Conservation (phyloP, 805 yeast species). For the Kazachstania viticola region DNA sequence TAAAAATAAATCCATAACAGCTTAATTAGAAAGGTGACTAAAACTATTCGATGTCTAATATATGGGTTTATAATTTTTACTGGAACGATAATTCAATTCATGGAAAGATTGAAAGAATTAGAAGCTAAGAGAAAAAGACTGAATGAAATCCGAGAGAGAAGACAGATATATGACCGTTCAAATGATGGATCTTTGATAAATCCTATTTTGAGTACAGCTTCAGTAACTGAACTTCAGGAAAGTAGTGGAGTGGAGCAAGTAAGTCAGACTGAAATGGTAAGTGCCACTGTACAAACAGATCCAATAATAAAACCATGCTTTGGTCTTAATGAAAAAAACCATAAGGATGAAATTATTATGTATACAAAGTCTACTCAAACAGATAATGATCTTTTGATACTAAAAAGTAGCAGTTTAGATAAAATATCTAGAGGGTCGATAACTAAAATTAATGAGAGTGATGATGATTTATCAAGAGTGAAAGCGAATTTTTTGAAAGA, state of each 20-base stretch:
- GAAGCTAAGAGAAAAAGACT: constrained; percentile 42
- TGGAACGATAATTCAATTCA: too few species aligned
- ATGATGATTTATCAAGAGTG: background rate
- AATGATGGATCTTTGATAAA: too few species aligned
- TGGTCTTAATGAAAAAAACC: background rate
- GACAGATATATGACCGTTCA: constrained; percentile 23
- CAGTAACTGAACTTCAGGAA: too few species aligned
- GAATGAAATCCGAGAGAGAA: constrained; percentile 38
- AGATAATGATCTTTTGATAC: constrained; percentile 5
- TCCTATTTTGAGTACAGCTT: background rate
- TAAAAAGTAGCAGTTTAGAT: too few species aligned
- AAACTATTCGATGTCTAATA: background rate
- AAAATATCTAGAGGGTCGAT: too few species aligned
- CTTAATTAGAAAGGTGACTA: background rate
- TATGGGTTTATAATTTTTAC: too few species aligned
- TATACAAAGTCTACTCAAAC: constrained; percentile 20
- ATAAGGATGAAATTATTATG: constrained; percentile 7
- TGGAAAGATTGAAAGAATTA: constrained; percentile 30
- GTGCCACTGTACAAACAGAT: constrained; percentile 16
- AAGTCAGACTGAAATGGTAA: constrained; percentile 11
- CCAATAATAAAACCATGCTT: too few species aligned
- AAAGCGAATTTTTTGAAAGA: too few species aligned
- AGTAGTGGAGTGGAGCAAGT: too few species aligned
- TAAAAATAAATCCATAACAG: too few species aligned
- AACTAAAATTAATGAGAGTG: background rate